A percentile compares a stretch with the other conserved stretches of the same genome.
Evolutionary conservation across 257 asterid species (phyloP).

Genomic region (Lavandula angustifolia): DNA sequence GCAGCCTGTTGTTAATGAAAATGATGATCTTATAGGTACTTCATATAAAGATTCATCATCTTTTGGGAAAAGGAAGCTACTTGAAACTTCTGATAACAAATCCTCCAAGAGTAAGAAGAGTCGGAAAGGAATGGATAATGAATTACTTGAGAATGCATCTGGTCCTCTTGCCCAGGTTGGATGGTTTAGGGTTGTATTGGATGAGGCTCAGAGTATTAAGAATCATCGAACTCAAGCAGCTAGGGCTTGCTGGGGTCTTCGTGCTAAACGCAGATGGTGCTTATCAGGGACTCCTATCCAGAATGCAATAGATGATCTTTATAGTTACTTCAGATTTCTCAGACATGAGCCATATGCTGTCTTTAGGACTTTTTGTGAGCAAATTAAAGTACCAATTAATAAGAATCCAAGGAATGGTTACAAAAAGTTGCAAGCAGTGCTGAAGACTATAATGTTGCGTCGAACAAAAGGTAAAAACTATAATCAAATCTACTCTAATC

Average conservation of each 20-base stretch:
- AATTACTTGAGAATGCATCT: conserved; percentile 51
- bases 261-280: conserved; percentile 99
- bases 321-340: conserved; percentile 97
- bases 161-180: conserved; percentile 97
- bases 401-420: conserved; percentile 75
- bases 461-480: conserved; percentile 75
- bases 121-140: conserved; percentile 58
- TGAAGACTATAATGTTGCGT: conserved; percentile 91
- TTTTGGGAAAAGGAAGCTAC: conserved; percentile 63
- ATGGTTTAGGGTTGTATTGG: conserved; percentile 97
- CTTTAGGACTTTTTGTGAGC: conserved; percentile 70
- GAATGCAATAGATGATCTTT: conserved; percentile 90
- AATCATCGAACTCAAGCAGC: conserved; percentile 93
- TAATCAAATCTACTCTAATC: conserved; percentile 1
- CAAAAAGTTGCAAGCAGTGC: conserved; percentile 88
- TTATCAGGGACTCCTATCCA: conserved; percentile 99
- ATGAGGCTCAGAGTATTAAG: conserved; percentile 99
- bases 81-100: conserved; percentile 50
- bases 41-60: conserved; percentile 43
- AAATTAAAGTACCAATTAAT: conserved; percentile 79
- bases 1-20: conserved; percentile 81
- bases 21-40: conserved; percentile 57
- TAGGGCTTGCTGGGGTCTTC: conserved; percentile 99
- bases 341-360: conserved; percentile 84
- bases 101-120: conserved; percentile 61